Evolutionary conservation across 768 basidiomycete genomes (phyloP), one percentile per base, ranked within the genome.

Genomic region (Hemileccinum rubropunctum): DNA sequence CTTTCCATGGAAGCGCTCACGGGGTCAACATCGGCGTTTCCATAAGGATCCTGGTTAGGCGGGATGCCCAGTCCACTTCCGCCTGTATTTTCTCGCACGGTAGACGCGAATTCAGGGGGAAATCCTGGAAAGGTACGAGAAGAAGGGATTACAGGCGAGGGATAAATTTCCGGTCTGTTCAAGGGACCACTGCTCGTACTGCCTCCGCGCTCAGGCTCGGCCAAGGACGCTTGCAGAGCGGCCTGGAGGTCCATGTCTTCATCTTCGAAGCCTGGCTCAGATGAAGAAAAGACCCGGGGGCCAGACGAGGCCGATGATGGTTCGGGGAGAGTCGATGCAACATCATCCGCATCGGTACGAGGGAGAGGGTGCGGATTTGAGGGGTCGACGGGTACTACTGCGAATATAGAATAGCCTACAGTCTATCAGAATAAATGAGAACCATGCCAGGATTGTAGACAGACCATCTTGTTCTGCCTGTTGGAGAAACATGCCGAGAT

Each of bases 171-270:
- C 27, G 34, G 34, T 36, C 52, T 58, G 51, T 45, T 45, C 47
- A 45, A 56, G 8, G 37, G n/a, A 51, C 39, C n/a, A n/a, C 43
- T 33, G 47, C 45, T 52, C 9, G 53, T 32, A 26, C 32, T 14
- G 18, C 44, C 37, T 27, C 35, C 18, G 42, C 13, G 46, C 15
- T 39, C 52, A 20, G 56, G 35, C 30, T 65, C 65, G 61, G 73
- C 71, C 37, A 95, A 69, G 4, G 91, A 93, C 3, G 91, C 92
- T 59, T 91, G 90, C 42, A 95, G 71, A 0, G 89, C 93, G 6
- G 83, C 88, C 64, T 97, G 94, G 3, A 95, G 78, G 50, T 91
- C 89, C 58, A 83, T 78, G 64, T 97, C 93, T 61, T 93, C 92
- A 55, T 91, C 88, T 51, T 88, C 91, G 39, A 88, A 70, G 3